phyloP scores from a whole-genome alignment of 805 yeast species.

The Lachancea thermotolerans region DNA sequence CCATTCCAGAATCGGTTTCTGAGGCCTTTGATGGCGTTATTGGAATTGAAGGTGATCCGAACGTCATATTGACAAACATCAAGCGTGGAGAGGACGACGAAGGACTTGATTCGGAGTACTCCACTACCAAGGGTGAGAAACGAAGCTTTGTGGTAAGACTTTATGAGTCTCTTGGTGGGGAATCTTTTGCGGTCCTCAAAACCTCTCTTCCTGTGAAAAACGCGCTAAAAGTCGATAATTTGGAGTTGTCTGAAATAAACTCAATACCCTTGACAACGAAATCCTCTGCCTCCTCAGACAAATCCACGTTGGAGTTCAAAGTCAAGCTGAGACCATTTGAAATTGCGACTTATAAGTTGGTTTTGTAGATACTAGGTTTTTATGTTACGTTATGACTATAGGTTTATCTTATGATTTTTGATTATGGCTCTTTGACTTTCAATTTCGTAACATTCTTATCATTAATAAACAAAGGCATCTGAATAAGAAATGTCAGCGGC shows the following conservation, averaged over 20 bases:
- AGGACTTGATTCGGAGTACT: constrained; percentile 41
- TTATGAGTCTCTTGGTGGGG: constrained; percentile 87
- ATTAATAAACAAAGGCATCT: no score
- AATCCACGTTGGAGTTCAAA: constrained; percentile 10
- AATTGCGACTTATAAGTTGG: constrained; percentile 43
- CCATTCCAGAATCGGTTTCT: constrained; percentile 14
- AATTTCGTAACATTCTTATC: no score
- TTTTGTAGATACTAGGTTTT: constrained; percentile 12
- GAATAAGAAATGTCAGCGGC: not conserved
- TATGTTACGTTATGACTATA: not conserved
- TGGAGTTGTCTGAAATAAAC: constrained; percentile 45
- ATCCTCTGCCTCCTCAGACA: no score
- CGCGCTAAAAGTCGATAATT: constrained; percentile 50
- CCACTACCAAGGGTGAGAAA: constrained; percentile 39
- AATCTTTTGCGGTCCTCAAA: constrained; percentile 44
- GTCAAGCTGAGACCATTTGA: constrained; percentile 69
- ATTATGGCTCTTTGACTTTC: not conserved
- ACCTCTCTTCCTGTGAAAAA: constrained; percentile 40
- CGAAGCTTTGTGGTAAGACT: constrained; percentile 62
- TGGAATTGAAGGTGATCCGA: constrained; percentile 42
- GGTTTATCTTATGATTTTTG: not conserved
- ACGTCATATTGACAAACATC: constrained; percentile 64
- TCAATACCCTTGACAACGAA: constrained; percentile 35
- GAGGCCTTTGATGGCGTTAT: constrained; percentile 27
- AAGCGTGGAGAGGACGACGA: constrained; percentile 86